Base-by-base conservation (phyloP, 2,329 filamentous ascomycete genomes). In the Diaporthe destruens region DNA sequence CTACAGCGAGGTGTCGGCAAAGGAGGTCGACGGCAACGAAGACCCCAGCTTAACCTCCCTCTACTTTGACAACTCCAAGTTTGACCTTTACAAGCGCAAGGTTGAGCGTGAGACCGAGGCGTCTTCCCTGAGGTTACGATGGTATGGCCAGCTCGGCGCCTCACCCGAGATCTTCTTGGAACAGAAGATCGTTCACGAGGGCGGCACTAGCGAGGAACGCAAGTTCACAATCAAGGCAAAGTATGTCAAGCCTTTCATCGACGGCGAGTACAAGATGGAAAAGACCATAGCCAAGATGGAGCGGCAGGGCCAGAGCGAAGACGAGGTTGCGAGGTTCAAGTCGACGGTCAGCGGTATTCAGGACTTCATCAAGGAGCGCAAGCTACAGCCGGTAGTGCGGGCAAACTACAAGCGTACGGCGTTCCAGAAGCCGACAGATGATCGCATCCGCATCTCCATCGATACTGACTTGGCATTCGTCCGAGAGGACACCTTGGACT, bases 391-490 rank as follows among this genome's bases (percentile, higher is more conserved):
- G 6, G 89, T 98, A 42, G 82, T 99, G 69, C 91, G 96, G 66
- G 96, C 96, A 75, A 98, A 97, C 83, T 98, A 98, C 81, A 93
- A 92, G 51, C 93, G 96, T 75, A 97, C 95, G 0, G 96, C 96
- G 0, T 99, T 98, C 85, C 96, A 99, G 82, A 98, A 98, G 76
- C 96, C 96, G 7, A 91, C 94, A 18, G 95, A 99, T 80, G 91
- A 97, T 81, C 92, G 94, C 25, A 92, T 99, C 59, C 91, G 96
- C 70, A 94, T 99, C 77, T 95, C 95, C 7, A 93, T 99, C 73
- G 96, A 99, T 81, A 98, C 95, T 0, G 91, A 97, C 77, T 87
- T 99, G 42, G 95, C 94, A 32, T 93, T 98, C 77, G 97, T 99
- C 78, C 88, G 91, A 65, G 91, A 93, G 79, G 91, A 93, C 77